These are phyloP conservation scores for Tetracladium setigerum DNA, from an alignment of 495 filamentous ascomycete genomes.

Conservation along the genomic window DNA sequence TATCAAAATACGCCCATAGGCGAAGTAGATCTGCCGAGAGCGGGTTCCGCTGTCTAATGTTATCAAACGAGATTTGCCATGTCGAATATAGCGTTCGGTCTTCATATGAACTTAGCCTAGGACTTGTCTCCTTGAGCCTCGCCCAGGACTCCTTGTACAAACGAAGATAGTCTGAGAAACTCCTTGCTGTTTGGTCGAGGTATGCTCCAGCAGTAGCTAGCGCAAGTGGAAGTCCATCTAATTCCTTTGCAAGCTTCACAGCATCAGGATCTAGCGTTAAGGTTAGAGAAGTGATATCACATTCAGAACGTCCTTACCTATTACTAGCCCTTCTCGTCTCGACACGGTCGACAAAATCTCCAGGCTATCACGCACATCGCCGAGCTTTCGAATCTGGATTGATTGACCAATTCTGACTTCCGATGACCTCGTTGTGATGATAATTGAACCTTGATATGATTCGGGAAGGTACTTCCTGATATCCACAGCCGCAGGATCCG, in stretches of 20 bases:
- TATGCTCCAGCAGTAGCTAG: constrained; percentile 29
- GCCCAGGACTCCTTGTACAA: constrained; percentile 24
- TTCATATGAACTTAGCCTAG: constrained; percentile 23
- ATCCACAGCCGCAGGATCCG: constrained; percentile 18
- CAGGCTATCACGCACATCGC: constrained; percentile 24
- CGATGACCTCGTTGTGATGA: constrained; percentile 35
- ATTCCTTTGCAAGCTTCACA: constrained; percentile 16
- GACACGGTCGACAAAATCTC: constrained; percentile 29
- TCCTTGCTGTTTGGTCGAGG: constrained; percentile 16
- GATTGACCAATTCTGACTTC: constrained; percentile 23
- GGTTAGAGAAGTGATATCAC: not conserved
- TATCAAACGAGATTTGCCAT: constrained; percentile 36
- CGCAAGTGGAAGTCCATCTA: constrained; percentile 25
- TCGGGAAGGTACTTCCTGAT: constrained; percentile 29
- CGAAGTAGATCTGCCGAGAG: constrained; percentile 32
- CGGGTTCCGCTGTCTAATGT: constrained; percentile 28
- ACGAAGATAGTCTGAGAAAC: constrained; percentile 14
- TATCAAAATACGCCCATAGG: constrained; percentile 40
- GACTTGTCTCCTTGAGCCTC: constrained; percentile 20
- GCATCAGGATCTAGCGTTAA: constrained; percentile 20
- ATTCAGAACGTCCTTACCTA: constrained; percentile 9
- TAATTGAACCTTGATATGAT: constrained; percentile 27
- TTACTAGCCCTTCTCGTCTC: constrained; percentile 18
- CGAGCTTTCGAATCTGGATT: constrained; percentile 26
- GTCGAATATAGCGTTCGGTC: constrained; percentile 31